Evolutionary conservation across 1,284 basidiomycete genomes (phyloP), one percentile per base, ranked within the genome.

Genomic region (Moesziomyces sp.): DNA sequence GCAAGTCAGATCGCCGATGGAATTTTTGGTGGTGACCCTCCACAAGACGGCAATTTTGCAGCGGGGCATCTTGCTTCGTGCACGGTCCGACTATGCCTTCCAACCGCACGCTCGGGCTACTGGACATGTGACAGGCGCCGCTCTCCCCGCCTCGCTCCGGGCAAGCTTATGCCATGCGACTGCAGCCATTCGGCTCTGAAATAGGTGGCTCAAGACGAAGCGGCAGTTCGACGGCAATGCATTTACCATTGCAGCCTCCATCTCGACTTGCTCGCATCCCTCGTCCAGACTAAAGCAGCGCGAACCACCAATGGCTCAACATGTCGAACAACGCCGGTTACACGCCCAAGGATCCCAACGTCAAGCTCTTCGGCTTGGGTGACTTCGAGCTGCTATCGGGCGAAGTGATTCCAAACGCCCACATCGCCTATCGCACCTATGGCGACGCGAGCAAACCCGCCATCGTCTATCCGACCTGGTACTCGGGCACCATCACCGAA

Each of bases 381-480:
- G 75, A 77, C 51, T 77, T 74, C 40, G 52, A 61, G 49, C 62
- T 77, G 23, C 63, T 63, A 18, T 67, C 63, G 11, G 64, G 65
- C 47, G 53, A 65, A 26, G 40, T 49, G 14, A 52, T 70, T 26
- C 48, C 77, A 8, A 44, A 64, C 34, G 74, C 77, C 4, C 64
- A 79, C 46, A 24, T 79, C 10, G 77, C 77, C 35, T 79, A 75
- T 38, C 70, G 71, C n/a, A 79, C 74, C 10, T 79, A 64, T 13
- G 77, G 78, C 16, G 52, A 63, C 9, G 28, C 64, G 3, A 54
- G 26, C 23, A 65, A 60, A 3, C 78, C 74, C 1, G 62, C 63
- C 10, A 72, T 79, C 38, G 61, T 79, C 51, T 79, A 79, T 21
- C 78, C 78, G 0, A 79, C 78, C 5, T 79, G 74, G 77, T 79